Base-by-base conservation (phyloP, 2,329 filamentous ascomycete genomes). In the Lachnellula arida region DNA sequence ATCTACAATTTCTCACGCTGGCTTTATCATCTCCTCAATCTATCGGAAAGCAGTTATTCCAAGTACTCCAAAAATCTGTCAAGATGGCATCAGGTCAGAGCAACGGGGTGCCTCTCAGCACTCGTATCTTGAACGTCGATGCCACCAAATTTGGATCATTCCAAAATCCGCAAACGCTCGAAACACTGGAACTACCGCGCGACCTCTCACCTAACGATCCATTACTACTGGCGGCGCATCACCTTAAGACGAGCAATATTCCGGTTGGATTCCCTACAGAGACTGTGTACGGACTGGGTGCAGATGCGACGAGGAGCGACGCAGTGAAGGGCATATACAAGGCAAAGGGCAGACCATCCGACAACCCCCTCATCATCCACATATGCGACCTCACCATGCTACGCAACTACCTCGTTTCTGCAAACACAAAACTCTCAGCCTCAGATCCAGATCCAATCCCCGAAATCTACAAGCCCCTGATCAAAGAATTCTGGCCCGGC, bases 251-350 rank as follows among this genome's bases (percentile, higher is more conserved):
- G 35, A 61, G 55, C 25, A 61, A 46, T 3, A 71, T 75, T 37
- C 94, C 94, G 4, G 91, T 99, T 48, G 94, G 90, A 1, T 99
- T 99, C 70, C 94, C 94, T 0, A 99, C 94, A 0, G 94, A 99
- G 74, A 99, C 94, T 0, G 94, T 99, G 0, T 99, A 99, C 70
- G 94, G 94, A 0, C 80, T 99, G 7, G 94, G 91, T n/a, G 94
- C 94, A 14, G 94, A 97, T 74, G 94, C 94, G 11, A 97, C 92
- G 25, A 83, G 91, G 65, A 91, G 86, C 66, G 78, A 76, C 23
- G 88, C 93, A 2, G 93, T 97, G 6, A 85, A 81, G 67, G 92
- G 91, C n/a, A 99, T 99, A 63, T 99, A 94, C 72, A 79, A 83
- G 22, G 91, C 90, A 51, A 99, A 99, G 74, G 88, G 91, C 54